Evolutionary conservation across 208 protist genomes (phyloP).

Genomic region (Leishmania major): DNA sequence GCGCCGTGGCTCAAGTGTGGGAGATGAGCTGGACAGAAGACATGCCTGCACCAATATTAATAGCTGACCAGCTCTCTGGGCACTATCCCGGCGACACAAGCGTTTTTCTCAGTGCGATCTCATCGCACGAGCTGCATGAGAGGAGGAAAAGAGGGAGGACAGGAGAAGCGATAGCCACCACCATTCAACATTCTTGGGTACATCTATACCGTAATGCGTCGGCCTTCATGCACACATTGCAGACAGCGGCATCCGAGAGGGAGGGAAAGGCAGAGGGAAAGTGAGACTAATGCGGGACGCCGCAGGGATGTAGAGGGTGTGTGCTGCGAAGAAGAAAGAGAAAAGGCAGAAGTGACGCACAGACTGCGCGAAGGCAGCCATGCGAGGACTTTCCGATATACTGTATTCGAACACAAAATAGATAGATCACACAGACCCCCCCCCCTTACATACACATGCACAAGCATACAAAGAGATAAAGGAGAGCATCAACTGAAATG

Average conservation of each 20-base stretch:
- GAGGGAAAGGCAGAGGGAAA: not conserved
- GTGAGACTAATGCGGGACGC: no score
- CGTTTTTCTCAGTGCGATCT: not conserved
- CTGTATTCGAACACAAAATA: not conserved
- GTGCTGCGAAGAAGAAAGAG: not conserved
- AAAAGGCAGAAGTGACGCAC: not conserved
- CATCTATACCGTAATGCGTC: not conserved
- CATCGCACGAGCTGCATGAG: not conserved
- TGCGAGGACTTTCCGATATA: not conserved
- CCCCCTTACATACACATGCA: not conserved
- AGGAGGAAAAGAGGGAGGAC: no score
- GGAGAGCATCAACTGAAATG: not conserved
- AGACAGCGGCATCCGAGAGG: not conserved
- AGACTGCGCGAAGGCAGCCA: not conserved
- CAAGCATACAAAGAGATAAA: not conserved
- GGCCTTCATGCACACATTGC: no score
- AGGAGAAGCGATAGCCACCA: not conserved
- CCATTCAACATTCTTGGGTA: not conserved
- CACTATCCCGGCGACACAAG: not conserved
- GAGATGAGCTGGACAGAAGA: not conserved
- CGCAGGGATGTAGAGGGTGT: not conserved
- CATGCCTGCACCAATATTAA: not conserved
- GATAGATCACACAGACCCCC: no score
- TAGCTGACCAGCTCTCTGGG: not conserved
- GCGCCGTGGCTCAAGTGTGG: not conserved